These are phyloP conservation scores for Arachis hypogaea DNA, from an alignment of 306 rosid genomes.

Conservation along the genomic window DNA sequence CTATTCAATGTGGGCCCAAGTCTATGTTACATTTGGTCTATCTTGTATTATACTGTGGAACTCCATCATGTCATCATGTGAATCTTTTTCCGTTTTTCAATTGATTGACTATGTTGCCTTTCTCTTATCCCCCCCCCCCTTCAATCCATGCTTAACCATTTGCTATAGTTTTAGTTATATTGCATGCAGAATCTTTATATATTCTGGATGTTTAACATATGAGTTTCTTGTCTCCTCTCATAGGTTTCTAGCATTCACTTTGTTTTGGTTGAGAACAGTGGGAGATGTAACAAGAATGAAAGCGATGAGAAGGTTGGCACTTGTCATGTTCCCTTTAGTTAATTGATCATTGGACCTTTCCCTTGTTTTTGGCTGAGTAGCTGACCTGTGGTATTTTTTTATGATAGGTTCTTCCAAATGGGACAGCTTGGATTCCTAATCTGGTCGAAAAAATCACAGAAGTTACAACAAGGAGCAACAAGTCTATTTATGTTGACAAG, in stretches of 20 bases:
- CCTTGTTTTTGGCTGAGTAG: neutral
- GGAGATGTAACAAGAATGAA: constrained; percentile 86
- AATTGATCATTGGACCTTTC: constrained; percentile 3
- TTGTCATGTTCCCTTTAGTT: neutral
- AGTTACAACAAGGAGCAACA: constrained; percentile 49
- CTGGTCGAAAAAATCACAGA: constrained; percentile 76
- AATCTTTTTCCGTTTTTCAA: too few species aligned
- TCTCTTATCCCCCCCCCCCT: neutral
- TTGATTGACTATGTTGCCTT: neutral
- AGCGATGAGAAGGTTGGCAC: constrained; percentile 76
- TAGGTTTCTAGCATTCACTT: constrained; percentile 72
- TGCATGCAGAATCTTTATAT: neutral
- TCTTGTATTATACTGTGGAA: constrained; percentile 8
- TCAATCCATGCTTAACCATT: neutral
- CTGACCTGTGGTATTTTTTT: constrained; percentile 28
- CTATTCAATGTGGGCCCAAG: neutral
- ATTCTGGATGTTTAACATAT: neutral
- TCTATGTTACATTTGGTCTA: neutral
- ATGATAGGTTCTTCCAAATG: constrained; percentile 89
- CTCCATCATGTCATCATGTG: neutral
- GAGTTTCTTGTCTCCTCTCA: constrained; percentile 29
- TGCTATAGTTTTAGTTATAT: neutral
- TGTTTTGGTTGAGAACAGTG: constrained; percentile 96
- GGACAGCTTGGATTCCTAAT: constrained; percentile 84
- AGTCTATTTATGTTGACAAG: constrained; percentile 73